phyloP scores from a whole-genome alignment of 352 stramenopile genomes.

The Globisporangium cederbergense region DNA sequence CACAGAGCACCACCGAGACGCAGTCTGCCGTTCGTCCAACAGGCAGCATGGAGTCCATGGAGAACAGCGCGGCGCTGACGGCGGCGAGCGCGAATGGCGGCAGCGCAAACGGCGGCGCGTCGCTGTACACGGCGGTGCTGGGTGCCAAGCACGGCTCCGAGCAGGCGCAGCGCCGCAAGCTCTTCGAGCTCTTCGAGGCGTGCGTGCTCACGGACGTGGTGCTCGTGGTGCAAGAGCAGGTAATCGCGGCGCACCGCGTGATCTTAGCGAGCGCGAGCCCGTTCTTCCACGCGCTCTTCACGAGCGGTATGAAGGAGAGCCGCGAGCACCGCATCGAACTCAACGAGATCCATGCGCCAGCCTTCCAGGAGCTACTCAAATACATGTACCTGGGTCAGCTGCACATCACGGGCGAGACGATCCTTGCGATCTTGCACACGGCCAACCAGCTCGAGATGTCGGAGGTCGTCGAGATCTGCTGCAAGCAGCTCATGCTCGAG shows the following conservation, averaged over 20 bases:
- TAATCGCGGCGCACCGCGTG: constrained; percentile 55
- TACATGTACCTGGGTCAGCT: constrained; percentile 77
- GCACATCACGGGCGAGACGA: constrained; percentile 45
- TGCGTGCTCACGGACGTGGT: constrained; percentile 61
- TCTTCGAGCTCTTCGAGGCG: constrained; percentile 44
- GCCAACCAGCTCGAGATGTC: constrained; percentile 70
- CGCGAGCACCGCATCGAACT: constrained; percentile 40
- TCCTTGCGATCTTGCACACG: constrained; percentile 57
- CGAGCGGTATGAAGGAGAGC: constrained; percentile 67
- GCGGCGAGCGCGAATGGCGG: neutral
- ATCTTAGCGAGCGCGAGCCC: constrained; percentile 57
- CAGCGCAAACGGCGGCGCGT: neutral
- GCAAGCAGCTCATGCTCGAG: constrained; percentile 68
- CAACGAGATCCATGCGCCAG: constrained; percentile 37
- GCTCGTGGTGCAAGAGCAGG: constrained; percentile 45
- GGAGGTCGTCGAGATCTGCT: constrained; percentile 70
- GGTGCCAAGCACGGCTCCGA: constrained; percentile 14
- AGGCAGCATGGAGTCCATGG: constrained; percentile 24
- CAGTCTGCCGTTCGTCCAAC: neutral
- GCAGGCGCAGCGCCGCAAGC: constrained; percentile 35
- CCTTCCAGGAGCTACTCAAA: constrained; percentile 47
- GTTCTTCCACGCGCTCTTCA: constrained; percentile 79
- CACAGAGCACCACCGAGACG: neutral
- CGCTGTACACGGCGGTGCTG: constrained; percentile 13
- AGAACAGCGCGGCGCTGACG: constrained; percentile 20